Conservation (phyloP, 1,139 yeast genomes). For the Geotrichum klebahnii region DNA sequence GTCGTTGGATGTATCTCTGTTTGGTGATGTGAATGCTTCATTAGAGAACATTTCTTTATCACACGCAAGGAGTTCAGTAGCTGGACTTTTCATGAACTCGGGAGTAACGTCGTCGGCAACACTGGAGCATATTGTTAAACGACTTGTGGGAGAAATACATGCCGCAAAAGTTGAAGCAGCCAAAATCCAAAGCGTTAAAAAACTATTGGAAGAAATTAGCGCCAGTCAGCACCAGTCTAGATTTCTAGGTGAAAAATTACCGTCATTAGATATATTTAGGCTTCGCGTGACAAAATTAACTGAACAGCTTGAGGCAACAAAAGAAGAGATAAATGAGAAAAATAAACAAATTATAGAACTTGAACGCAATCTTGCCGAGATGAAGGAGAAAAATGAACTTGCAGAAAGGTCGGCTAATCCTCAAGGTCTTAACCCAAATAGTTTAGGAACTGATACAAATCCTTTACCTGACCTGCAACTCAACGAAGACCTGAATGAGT, state of each 20-base stretch:
- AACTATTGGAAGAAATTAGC: constrained; percentile 36
- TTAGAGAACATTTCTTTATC: constrained; percentile 60
- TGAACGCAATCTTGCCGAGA: not conserved
- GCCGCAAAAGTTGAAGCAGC: constrained; percentile 45
- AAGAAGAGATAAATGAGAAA: constrained; percentile 3
- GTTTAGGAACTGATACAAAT: no score
- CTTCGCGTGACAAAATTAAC: constrained; percentile 5
- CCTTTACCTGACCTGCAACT: no score
- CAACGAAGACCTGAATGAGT: not conserved
- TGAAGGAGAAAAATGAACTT: not conserved
- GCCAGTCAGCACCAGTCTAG: constrained; percentile 24
- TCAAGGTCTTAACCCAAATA: not conserved
- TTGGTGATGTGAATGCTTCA: constrained; percentile 66
- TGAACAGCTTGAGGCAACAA: constrained; percentile 14
- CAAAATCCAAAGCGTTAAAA: constrained; percentile 44
- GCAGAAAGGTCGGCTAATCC: not conserved
- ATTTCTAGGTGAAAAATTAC: constrained; percentile 4
- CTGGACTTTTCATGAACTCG: constrained; percentile 62
- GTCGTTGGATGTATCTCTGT: constrained; percentile 67
- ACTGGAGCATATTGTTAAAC: constrained; percentile 47
- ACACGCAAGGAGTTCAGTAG: constrained; percentile 49
- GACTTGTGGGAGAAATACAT: constrained; percentile 46
- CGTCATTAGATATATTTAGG: not conserved
- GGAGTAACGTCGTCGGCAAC: constrained; percentile 54
- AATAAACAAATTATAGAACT: constrained; percentile 2